Evolutionary conservation across 106 monocot species (phyloP).

Genomic region (Vanilla planifolia): DNA sequence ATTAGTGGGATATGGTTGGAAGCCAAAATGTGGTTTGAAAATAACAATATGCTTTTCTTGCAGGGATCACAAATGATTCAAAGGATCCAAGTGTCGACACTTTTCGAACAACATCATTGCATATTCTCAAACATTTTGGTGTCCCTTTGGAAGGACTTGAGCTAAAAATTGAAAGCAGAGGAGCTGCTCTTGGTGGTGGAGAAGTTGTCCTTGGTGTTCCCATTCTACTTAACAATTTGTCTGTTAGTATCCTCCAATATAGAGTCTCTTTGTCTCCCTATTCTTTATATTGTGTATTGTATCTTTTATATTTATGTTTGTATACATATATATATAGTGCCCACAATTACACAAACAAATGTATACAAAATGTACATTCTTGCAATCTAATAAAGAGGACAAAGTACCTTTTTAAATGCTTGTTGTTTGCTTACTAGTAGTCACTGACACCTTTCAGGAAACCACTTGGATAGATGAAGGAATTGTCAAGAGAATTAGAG

Average conservation of each 20-base stretch:
- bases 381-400: too few relatives aligned
- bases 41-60: neutral
- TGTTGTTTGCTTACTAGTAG: too few relatives aligned
- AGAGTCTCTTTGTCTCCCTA: too few relatives aligned
- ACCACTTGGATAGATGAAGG: constrained; percentile 84
- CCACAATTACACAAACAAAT: too few relatives aligned
- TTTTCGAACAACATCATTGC: constrained; percentile 66
- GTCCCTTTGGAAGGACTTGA: constrained; percentile 72
- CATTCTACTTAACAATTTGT: constrained; percentile 32
- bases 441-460: too few relatives aligned
- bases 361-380: too few relatives aligned
- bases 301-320: too few relatives aligned
- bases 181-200: constrained; percentile 83
- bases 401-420: too few relatives aligned
- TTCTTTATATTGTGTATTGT: too few relatives aligned
- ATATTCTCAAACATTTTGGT: constrained; percentile 83
- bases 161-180: constrained; percentile 74
- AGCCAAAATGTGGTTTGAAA: too few relatives aligned
- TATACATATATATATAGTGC: too few relatives aligned
- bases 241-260: constrained; percentile 11
- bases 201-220: constrained; percentile 71
- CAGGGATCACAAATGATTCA: constrained; percentile 26
- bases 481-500: constrained; percentile 89
- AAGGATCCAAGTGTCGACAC: constrained; percentile 86
- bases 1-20: too few relatives aligned